Evolutionary conservation across 2,329 filamentous ascomycete species (phyloP).

Genomic region (Fusarium xyrophilum): DNA sequence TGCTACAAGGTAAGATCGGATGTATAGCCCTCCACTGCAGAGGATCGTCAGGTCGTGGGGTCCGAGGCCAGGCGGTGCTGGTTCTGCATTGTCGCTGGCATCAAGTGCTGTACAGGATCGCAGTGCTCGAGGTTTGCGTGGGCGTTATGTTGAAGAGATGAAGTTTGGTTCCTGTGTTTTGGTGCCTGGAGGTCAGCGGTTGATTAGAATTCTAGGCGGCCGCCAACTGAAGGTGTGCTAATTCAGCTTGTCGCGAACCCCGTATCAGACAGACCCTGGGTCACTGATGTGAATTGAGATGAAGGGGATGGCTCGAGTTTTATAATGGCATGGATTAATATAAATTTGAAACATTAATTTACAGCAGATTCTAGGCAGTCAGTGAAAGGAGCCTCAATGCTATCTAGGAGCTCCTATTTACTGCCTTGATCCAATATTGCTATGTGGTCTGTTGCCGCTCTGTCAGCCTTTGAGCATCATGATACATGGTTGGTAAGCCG

Average conservation of each 20-base stretch:
- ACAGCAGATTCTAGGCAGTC: not conserved
- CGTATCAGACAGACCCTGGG: conserved; percentile 3
- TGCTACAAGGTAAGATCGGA: conserved; percentile 12
- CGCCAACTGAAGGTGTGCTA: conserved; percentile 27
- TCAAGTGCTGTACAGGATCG: conserved; percentile 16
- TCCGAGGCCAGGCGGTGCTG: conserved; percentile 39
- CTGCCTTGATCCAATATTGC: not conserved
- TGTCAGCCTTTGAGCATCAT: not conserved
- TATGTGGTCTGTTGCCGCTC: not conserved
- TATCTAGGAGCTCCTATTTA: not conserved
- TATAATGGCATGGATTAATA: not conserved
- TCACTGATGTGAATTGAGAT: not conserved
- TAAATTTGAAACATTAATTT: not conserved
- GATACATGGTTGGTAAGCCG: conserved; percentile 8
- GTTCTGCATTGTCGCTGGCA: conserved; percentile 44
- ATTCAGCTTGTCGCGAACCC: conserved; percentile 3
- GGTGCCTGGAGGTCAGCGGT: conserved; percentile 30
- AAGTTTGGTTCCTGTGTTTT: conserved; percentile 18
- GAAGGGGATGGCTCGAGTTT: not conserved
- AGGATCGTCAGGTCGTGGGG: conserved; percentile 41
- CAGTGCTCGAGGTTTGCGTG: not conserved
- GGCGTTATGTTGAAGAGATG: conserved; percentile 13
- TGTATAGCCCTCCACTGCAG: conserved; percentile 24
- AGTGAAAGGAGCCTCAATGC: too few relatives aligned
- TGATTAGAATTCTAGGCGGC: conserved; percentile 14